Conservation (phyloP, 208 protist species). For the Trichomonas gallinae region DNA sequence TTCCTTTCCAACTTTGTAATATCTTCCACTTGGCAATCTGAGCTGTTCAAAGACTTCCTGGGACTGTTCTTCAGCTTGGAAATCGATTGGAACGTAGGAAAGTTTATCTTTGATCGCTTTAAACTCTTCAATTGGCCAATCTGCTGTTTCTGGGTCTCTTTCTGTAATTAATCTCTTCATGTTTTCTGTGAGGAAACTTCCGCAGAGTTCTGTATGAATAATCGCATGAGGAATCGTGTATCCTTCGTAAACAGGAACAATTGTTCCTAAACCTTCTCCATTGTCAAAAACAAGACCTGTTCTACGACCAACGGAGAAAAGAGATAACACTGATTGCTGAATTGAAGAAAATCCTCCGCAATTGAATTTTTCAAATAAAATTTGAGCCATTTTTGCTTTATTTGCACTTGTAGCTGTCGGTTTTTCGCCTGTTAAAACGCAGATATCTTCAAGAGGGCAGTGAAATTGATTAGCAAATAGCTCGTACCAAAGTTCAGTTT, state of each 20-base stretch:
- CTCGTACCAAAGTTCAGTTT: constrained; percentile 87
- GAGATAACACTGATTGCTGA: constrained; percentile 74
- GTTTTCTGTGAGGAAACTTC: constrained; percentile 55
- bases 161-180: constrained; percentile 49
- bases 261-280: constrained; percentile 82
- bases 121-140: constrained; percentile 51
- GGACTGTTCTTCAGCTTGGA: constrained; percentile 44
- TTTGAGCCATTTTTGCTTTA: constrained; percentile 64
- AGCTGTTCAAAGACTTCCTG: constrained; percentile 34
- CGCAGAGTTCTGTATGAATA: constrained; percentile 49
- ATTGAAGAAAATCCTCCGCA: constrained; percentile 54
- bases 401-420: constrained; percentile 65
- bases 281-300: constrained; percentile 74
- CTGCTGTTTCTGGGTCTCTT: constrained; percentile 45
- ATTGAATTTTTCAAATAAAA: constrained; percentile 69
- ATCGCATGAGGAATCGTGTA: constrained; percentile 51
- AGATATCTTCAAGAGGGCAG: constrained; percentile 82
- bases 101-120: constrained; percentile 59
- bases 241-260: constrained; percentile 84
- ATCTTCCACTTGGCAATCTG: constrained; percentile 53
- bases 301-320: constrained; percentile 65
- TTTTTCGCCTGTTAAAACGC: constrained; percentile 69
- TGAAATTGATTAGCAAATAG: constrained; percentile 93
- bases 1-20: constrained; percentile 48
- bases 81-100: constrained; percentile 54